These are phyloP conservation scores for Jatropha podagrica DNA, from an alignment of 441 rosid genomes.

Conservation along the genomic window DNA sequence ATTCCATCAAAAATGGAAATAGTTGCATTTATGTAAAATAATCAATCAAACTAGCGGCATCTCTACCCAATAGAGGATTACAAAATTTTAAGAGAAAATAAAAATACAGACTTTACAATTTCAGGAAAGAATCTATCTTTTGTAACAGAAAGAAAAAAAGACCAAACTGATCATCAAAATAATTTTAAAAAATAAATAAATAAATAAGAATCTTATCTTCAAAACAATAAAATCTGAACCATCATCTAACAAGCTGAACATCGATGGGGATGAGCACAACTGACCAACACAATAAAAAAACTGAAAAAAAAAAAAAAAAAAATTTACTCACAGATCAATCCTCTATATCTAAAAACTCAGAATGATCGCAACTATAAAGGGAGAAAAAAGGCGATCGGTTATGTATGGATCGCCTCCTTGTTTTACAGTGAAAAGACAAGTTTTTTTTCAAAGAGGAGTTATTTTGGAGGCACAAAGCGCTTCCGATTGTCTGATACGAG, in stretches of 20 bases:
- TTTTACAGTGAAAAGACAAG: slow-evolving; percentile 5
- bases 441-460: not conserved
- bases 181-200: not conserved
- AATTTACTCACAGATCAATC: slow-evolving; percentile 41
- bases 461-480: not conserved
- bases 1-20: not conserved
- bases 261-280: not conserved
- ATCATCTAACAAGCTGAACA: slow-evolving; percentile 28
- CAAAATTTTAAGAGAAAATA: not conserved
- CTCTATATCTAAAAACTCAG: slow-evolving; percentile 12
- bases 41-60: slow-evolving; percentile 7
- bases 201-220: not conserved
- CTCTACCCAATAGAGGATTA: not conserved
- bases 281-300: not conserved
- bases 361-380: slow-evolving; percentile 20
- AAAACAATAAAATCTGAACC: slow-evolving; percentile 6
- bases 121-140: slow-evolving; percentile 16
- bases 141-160: not conserved
- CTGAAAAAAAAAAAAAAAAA: not conserved
- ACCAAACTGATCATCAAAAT: slow-evolving; percentile 33
- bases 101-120: slow-evolving; percentile 5
- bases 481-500: not conserved
- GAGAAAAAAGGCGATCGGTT: slow-evolving; percentile 22
- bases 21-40: not conserved
- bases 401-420: slow-evolving; percentile 22